Percentiles rank a stretch among this genome's conserved stretches.
These are phyloP conservation scores for Solanum hybrid DNA, from an alignment of 305 asterid species.

Conservation along the genomic window DNA sequence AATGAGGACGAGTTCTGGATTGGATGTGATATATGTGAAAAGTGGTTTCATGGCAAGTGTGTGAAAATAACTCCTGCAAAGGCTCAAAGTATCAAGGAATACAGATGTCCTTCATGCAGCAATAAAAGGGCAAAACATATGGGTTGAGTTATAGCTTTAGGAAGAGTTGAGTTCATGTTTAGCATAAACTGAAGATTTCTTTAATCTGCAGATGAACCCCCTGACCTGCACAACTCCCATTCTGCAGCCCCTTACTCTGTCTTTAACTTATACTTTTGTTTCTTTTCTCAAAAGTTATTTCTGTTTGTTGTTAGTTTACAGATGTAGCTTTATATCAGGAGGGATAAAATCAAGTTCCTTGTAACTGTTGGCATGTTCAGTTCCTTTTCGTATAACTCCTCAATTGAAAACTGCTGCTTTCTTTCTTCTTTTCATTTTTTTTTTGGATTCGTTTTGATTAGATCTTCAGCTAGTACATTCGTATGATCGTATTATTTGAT, in stretches of 20 bases:
- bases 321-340: neutral
- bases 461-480: neutral
- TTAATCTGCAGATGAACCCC: slow-evolving; percentile 1
- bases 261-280: neutral
- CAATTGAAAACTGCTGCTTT: neutral
- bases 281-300: neutral
- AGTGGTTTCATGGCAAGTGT: slow-evolving; percentile 90
- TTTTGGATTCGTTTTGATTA: neutral
- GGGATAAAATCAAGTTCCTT: neutral
- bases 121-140: slow-evolving; percentile 53
- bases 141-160: slow-evolving; percentile 8
- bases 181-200: neutral
- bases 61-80: slow-evolving; percentile 87
- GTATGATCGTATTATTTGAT: neutral
- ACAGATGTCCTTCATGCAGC: slow-evolving; percentile 79
- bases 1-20: slow-evolving; percentile 83
- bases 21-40: slow-evolving; percentile 79
- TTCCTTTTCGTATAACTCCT: neutral
- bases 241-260: neutral
- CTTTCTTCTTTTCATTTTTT: neutral
- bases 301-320: neutral
- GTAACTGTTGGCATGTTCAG: neutral
- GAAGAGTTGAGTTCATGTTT: neutral
- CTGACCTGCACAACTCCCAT: neutral
- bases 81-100: slow-evolving; percentile 86